Evolutionary conservation across 371 early-diverging fungal species (phyloP), one percentile per base, ranked within the genome.

Genomic region (Globomyces sp.): DNA sequence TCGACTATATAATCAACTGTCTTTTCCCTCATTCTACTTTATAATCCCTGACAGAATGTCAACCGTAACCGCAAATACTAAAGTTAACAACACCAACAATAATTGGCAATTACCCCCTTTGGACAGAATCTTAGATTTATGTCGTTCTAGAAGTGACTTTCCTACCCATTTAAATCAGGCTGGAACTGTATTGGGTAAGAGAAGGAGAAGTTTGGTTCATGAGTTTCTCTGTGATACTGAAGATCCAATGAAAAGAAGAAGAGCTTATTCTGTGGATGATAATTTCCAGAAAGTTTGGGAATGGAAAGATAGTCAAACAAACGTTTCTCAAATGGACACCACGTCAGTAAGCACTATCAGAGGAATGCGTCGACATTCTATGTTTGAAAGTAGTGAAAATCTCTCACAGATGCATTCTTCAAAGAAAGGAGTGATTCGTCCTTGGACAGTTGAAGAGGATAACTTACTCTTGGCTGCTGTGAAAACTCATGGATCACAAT

Each of bases 371-470:
- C 36, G 55, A 55, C 55, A 55, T 55, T 55, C 55, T 40, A 55
- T 55, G 55, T 55, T 55, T 55, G 55, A 55, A 39, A 24, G 24
- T 24, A 24, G 24, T 24, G 24, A 24, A 24, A 24, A 24, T 24
- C 24, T 24, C 24, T 24, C 24, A 24, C 55, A 55, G 39, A 36
- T 40, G 4, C 36, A 36, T 13, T 39, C 55, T 55, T 36, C 40
- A 39, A 55, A 55, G 39, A 66, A 66, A 48, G 66, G 66, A 10
- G 47, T 37, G 6, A 55, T 66, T 24, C 42, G 66, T 24, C 66
- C 66, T 40, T 66, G 66, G 66, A 66, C 58, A 6, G 57, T 66
- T 1, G 50, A 66, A 41, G 66, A 66, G 36, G 66, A 66, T 42
- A 57, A 57, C 34, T 10, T 55, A 36, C 37, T 66, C 9, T 13